Base-by-base conservation (phyloP, 371 early-diverging fungal species). In the Saksenaea oblongispora region DNA sequence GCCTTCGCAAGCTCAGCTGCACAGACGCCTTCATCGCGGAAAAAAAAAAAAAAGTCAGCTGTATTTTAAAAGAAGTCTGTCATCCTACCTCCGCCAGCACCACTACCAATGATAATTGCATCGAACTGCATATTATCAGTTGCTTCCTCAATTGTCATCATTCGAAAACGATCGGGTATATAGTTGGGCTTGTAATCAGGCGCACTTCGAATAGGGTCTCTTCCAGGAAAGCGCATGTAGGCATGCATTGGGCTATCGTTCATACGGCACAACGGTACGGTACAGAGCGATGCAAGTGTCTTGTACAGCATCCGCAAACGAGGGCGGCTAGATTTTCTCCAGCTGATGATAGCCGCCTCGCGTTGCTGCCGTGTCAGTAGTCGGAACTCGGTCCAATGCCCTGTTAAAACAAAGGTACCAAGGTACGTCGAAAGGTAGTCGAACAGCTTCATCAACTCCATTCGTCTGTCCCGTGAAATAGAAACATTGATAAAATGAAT, bases 61-160 rank as follows among this genome's bases (percentile, higher is more conserved):
- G 37, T 53, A 24, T 24, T 42, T 39, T 24, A 11, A 59, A 26
- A 59, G 7, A 56, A 28, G 24, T n/a, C 0, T 22, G 13, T 15
- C 17, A 44, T 56, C 18, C 34, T 44, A 44, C 90, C 91, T 13
- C 91, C 92, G 42, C 92, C 92, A 27, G 86, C 86, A 18, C 91
- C 92, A 14, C 82, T 83, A 1, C 92, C 92, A 36, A 91, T 76
- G 22, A 92, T 78, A 24, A 90, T 84, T 0, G 83, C 89, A 69
- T 92, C 91, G 51, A 66, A 74, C 17, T 62, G 62, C 72, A 72
- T 68, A 18, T 59, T 65, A 4, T 56, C 54, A 3, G 53, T 54
- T 5, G 58, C 51, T 9, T 31, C 39, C 2, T 47, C 27, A 10
- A 22, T 18, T 22, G 51, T 47, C 51, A 47, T 47, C 51, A 47